Base-by-base conservation (phyloP, 345 rosid genomes). In the Eucalyptus cloeziana region DNA sequence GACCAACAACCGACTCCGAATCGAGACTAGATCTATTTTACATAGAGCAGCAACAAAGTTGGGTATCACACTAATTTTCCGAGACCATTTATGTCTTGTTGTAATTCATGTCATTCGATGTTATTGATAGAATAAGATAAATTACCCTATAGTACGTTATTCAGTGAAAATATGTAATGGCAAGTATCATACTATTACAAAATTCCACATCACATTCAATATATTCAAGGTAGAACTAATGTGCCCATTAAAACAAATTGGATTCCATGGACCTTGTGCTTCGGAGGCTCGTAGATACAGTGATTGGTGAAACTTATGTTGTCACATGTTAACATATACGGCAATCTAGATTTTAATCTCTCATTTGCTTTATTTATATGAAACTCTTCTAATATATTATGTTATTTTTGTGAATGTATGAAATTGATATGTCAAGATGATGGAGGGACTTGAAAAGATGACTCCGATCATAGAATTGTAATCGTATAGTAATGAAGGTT, bases 1-100 rank as follows among this genome's bases (percentile, higher is more conserved):
- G 0, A 56, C 2, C 5, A 0, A 8, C 5, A 54, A 54, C 2
- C 2, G 0, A 54, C 60, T 54, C 1, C 21, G 0, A 21, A 17
- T 1, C 6, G 3, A 56, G 27, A 9, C 62, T 24, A 24, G 27
- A 56, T 56, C 62, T 56, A 56, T 24, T 56, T 24, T 56, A 24
- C 62, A 24, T 56, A 56, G 13, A 56, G 3, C 62, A 56, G 10
- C 62, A 56, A 56, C 62, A 56, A 56, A 56, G 13, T 56, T 56
- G 30, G 30, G 24, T 56, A 10, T 22, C 6, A 1, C 6, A 24
- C 30, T 24, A 22, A 24, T 56, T 56, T 56, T 24, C 1, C 1
- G 0, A 56, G 62, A 56, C 30, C 62, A n/a, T n/a, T n/a, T n/a
- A n/a, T 56, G 13, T 24, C 62, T 56, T 56, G 40, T 0, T 10